Percentiles rank a stretch among this genome's conserved stretches.
phyloP scores from a whole-genome alignment of 352 stramenopile species.

The Phytophthora sp. region DNA sequence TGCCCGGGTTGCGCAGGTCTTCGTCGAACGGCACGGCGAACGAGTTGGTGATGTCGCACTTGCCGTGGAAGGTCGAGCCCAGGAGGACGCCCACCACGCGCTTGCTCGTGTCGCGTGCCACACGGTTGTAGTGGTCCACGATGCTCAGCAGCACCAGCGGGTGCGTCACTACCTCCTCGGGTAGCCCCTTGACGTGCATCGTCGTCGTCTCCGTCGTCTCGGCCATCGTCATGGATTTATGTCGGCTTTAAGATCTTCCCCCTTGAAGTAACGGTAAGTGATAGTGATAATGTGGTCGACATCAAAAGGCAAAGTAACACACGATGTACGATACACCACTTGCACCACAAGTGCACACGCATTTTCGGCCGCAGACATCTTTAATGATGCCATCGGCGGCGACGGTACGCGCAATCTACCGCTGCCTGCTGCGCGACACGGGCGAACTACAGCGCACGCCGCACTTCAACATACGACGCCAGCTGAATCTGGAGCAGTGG shows the following conservation, averaged over 20 bases:
- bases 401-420: conserved; percentile 66
- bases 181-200: conserved; percentile 53
- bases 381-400: conserved; percentile 45
- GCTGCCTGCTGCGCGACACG: conserved; percentile 69
- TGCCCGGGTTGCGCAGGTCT: conserved; percentile 95
- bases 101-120: conserved; percentile 98
- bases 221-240: conserved; percentile 21
- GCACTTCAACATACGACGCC: conserved; percentile 65
- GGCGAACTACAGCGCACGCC: conserved; percentile 57
- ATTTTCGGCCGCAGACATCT: too few species aligned
- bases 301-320: conserved; percentile 1
- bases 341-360: too few species aligned
- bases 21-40: conserved; percentile 99
- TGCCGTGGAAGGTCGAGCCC: conserved; percentile 94
- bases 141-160: conserved; percentile 98
- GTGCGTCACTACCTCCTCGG: conserved; percentile 96
- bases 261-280: conserved; percentile 24
- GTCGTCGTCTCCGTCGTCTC: conserved; percentile 15
- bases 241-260: conserved; percentile 28
- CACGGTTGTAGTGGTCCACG: conserved; percentile 99
- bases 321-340: neutral
- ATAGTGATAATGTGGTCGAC: conserved; percentile 4
- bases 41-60: conserved; percentile 94
- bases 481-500: conserved; percentile 70
- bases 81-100: conserved; percentile 98